A percentile compares a stretch with the other conserved stretches of the same genome.
These are phyloP conservation scores for Pythium monospermum DNA, from an alignment of 352 stramenopile species.

Conservation along the genomic window DNA sequence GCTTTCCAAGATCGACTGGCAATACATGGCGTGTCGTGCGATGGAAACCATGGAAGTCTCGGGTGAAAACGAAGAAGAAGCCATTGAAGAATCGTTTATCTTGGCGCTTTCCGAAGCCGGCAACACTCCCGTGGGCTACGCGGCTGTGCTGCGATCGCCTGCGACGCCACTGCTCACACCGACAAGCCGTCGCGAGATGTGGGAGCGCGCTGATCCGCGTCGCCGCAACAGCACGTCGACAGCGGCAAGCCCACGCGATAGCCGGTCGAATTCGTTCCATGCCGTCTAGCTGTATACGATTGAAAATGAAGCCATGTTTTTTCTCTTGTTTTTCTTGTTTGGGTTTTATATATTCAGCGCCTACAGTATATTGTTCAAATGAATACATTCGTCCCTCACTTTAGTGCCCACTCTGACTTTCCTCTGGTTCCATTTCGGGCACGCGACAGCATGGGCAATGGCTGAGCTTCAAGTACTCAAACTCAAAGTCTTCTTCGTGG, in stretches of 20 bases:
- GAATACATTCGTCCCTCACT: too few relatives aligned
- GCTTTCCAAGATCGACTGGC: conserved; percentile 40
- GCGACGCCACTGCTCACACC: conserved; percentile 54
- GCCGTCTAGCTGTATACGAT: too few relatives aligned
- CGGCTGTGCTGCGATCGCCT: conserved; percentile 41
- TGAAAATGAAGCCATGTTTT: too few relatives aligned
- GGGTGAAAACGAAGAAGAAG: conserved; percentile 27
- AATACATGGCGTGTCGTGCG: conserved; percentile 31
- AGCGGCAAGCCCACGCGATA: conserved; percentile 15
- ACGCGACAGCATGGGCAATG: conserved; percentile 88
- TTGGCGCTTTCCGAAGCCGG: conserved; percentile 36
- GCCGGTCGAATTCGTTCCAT: conserved; percentile 26
- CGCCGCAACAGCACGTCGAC: conserved; percentile 18
- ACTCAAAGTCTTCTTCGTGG: conserved; percentile 95
- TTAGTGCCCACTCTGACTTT: too few relatives aligned
- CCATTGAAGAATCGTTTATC: conserved; percentile 25
- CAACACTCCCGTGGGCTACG: conserved; percentile 47
- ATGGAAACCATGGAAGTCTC: conserved; percentile 38
- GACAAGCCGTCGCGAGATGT: conserved; percentile 41
- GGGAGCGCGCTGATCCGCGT: conserved; percentile 52
- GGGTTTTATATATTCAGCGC: background rate
- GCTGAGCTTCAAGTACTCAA: conserved; percentile 85
- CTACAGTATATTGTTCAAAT: background rate
- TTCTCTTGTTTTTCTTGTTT: too few relatives aligned
- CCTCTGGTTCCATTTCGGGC: conserved; percentile 34